Conservation (phyloP, 306 rosid genomes). For the Quercus bicolor region DNA sequence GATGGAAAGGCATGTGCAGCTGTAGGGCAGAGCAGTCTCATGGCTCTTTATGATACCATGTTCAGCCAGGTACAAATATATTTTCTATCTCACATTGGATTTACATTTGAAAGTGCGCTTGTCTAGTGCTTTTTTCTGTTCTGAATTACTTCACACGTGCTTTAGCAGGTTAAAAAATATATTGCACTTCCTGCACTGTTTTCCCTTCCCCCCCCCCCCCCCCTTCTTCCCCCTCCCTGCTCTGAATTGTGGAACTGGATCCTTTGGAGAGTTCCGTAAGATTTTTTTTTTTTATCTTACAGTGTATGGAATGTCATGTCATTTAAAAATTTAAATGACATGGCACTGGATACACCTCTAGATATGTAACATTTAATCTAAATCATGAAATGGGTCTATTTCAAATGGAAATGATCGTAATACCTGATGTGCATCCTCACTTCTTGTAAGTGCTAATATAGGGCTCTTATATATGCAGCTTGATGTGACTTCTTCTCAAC, state of each 20-base stretch:
- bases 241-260: not conserved
- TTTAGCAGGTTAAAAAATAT: not conserved
- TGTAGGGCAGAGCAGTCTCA: conserved; percentile 91
- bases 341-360: too few species aligned
- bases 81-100: not conserved
- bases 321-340: too few species aligned
- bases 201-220: not conserved
- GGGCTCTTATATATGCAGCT: conserved; percentile 52
- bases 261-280: too few species aligned
- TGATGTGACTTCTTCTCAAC: conserved; percentile 90
- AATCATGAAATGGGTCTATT: too few species aligned
- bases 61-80: conserved; percentile 64
- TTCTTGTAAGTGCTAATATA: conserved; percentile 23
- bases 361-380: too few species aligned
- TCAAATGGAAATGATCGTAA: too few species aligned
- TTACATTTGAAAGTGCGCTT: not conserved
- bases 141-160: not conserved
- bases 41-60: conserved; percentile 94
- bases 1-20: conserved; percentile 96
- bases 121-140: not conserved
- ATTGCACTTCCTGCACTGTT: not conserved
- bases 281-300: too few species aligned
- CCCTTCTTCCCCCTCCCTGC: too few species aligned
- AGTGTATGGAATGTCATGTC: too few species aligned
- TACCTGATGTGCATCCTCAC: not conserved